Evolutionary conservation across 2,329 filamentous ascomycete species (phyloP).

Genomic region (Colletotrichum agaves): DNA sequence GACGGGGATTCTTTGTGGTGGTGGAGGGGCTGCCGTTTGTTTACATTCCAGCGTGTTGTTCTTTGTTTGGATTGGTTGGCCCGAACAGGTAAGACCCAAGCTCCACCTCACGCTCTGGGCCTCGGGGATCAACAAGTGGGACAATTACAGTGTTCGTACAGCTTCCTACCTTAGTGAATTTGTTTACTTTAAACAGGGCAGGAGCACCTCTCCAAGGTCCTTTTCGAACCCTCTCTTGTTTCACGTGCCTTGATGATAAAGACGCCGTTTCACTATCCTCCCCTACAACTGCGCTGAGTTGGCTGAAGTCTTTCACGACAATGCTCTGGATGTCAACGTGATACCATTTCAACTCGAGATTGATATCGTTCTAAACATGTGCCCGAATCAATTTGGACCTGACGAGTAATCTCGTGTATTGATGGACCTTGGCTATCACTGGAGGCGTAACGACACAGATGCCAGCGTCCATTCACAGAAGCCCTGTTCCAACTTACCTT

Average conservation of each 20-base stretch:
- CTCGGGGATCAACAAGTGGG: conserved; percentile 18
- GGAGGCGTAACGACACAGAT: too few relatives aligned
- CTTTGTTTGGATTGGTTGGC: conserved; percentile 20
- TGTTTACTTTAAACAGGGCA: conserved; percentile 2
- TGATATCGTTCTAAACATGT: too few relatives aligned
- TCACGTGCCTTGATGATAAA: not conserved
- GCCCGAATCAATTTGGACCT: too few relatives aligned
- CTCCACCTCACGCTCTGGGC: conserved; percentile 6
- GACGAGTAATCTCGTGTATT: too few relatives aligned
- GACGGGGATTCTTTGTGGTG: conserved; percentile 24
- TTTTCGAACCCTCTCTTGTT: conserved; percentile 7
- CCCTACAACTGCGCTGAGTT: too few relatives aligned
- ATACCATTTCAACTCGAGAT: too few relatives aligned
- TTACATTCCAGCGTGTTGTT: conserved; percentile 26
- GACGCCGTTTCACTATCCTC: not conserved
- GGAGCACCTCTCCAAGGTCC: not conserved
- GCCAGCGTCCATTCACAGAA: too few relatives aligned
- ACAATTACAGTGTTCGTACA: not conserved
- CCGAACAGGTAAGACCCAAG: conserved; percentile 12
- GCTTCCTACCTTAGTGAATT: conserved; percentile 9
- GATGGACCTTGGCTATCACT: too few relatives aligned
- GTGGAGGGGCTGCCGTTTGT: conserved; percentile 36
- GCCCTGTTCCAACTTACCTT: too few relatives aligned
- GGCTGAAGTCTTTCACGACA: not conserved
- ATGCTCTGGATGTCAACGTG: too few relatives aligned